Evolutionary conservation across 2,329 filamentous ascomycete species (phyloP), one percentile per base, ranked within the genome.

Genomic region (Tolypocladium inflatum): DNA sequence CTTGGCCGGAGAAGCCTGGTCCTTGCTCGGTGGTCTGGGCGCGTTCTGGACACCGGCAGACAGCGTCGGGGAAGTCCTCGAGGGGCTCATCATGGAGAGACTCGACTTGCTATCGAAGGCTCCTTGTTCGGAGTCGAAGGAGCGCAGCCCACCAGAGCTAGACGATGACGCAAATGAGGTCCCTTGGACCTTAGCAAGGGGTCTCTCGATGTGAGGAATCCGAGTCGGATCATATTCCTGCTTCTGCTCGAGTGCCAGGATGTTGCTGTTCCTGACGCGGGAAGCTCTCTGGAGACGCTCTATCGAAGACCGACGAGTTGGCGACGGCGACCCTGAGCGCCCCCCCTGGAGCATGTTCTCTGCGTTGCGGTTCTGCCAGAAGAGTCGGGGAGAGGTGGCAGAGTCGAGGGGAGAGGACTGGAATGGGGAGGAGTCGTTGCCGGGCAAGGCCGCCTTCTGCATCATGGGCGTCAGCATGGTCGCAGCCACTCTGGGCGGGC

Each of bases 191-290:
- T 86, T 87, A 68, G 89, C 85, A 63, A 95, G 80, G 42, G 92
- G 91, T 62, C 91, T 85, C 75, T 97, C 90, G 61, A 96, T 82
- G 59, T 89, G 80, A 52, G 89, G 88, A 57, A 91, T 75, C 63
- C 85, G 84, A 58, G 87, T 82, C 35, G 92, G 91, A 72, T 97
- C 91, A 78, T 97, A 97, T 77, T 95, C 89, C 71, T 91, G 85
- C 75, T 92, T 92, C 70, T 91, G 88, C 75, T 97, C 92, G 57
- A 92, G 88, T 48, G 91, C 91, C 71, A 96, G 90, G 80, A 97
- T 97, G 76, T 88, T 96, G 81, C 93, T 97, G 78, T 96, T 97
- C 81, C 93, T 96, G 67, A 99, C 94, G 60, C 94, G 89, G 57
- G 93, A 96, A 38, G 91, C 92, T 71, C 88, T 90, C 76, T 97